phyloP scores from a whole-genome alignment of 495 filamentous ascomycete genomes.

The Tuber magnatum region DNA sequence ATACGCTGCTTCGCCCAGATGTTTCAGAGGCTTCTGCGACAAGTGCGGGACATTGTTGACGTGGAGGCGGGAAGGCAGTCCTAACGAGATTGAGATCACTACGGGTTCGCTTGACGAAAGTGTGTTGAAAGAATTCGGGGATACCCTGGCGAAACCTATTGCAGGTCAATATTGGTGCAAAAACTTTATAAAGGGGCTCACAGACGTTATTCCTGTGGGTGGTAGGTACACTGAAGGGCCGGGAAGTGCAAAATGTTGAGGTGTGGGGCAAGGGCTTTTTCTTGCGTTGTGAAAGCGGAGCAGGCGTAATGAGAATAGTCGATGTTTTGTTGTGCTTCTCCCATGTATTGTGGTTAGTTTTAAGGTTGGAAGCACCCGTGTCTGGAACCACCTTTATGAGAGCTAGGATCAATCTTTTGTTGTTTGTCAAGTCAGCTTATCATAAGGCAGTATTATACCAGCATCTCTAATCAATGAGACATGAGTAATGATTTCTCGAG shows the following conservation, averaged over 20 bases:
- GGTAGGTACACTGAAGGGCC: constrained; percentile 4
- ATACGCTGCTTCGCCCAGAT: constrained; percentile 5
- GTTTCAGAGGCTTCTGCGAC: constrained; percentile 16
- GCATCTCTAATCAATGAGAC: background rate
- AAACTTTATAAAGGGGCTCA: constrained; percentile 13
- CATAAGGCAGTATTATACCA: background rate
- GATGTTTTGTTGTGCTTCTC: background rate
- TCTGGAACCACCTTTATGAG: too few relatives aligned
- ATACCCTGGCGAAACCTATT: background rate
- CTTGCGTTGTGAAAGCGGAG: background rate
- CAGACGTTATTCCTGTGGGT: background rate
- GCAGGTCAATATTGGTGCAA: constrained; percentile 11
- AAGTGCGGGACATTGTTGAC: constrained; percentile 16
- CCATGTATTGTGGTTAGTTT: background rate
- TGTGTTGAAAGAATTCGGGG: background rate
- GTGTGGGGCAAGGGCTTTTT: background rate
- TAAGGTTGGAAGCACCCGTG: too few relatives aligned
- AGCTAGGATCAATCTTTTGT: background rate
- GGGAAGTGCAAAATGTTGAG: background rate
- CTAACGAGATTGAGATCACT: background rate
- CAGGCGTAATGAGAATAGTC: background rate
- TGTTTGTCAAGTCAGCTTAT: background rate
- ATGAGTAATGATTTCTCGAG: background rate
- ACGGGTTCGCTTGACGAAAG: background rate
- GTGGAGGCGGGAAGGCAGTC: background rate